Conservation (phyloP, 164 flowering plant genomes). For the Macadamia integrifolia region DNA sequence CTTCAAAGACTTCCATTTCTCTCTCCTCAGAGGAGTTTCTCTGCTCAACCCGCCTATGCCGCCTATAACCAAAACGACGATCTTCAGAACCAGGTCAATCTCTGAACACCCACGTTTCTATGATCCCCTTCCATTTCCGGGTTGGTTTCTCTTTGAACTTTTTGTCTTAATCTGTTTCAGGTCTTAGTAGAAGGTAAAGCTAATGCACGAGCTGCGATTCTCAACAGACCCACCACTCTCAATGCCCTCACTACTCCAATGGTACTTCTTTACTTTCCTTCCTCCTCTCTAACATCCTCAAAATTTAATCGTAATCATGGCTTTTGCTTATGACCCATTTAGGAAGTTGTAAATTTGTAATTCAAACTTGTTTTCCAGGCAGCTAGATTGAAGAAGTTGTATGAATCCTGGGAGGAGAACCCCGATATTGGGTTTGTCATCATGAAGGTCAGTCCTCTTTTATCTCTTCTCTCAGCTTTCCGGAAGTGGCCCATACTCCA, state of each 20-base stretch:
- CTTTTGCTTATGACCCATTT: neutral
- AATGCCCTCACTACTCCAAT: slow-evolving; percentile 70
- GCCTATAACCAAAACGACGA: slow-evolving; percentile 32
- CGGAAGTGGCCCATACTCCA: neutral
- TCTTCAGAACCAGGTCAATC: slow-evolving; percentile 44
- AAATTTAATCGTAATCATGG: neutral
- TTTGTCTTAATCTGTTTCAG: slow-evolving; percentile 30
- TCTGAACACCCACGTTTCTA: neutral
- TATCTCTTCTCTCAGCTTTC: neutral
- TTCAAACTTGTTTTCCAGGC: slow-evolving; percentile 32
- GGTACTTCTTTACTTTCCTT: slow-evolving; percentile 30
- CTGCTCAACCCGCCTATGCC: slow-evolving; percentile 46
- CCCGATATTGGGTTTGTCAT: slow-evolving; percentile 69
- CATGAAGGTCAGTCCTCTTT: slow-evolving; percentile 50
- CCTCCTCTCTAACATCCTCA: neutral
- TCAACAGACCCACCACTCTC: slow-evolving; percentile 69
- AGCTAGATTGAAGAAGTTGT: slow-evolving; percentile 61
- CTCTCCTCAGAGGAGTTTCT: slow-evolving; percentile 29
- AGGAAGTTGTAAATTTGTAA: neutral
- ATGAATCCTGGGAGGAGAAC: slow-evolving; percentile 93
- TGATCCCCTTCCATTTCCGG: neutral
- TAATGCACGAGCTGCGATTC: slow-evolving; percentile 67
- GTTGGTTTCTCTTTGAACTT: neutral
- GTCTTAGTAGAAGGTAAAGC: slow-evolving; percentile 83
- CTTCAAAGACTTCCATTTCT: slow-evolving; percentile 20